These are phyloP conservation scores for Candida hungchunana DNA, from an alignment of 805 yeast species.

Conservation along the genomic window DNA sequence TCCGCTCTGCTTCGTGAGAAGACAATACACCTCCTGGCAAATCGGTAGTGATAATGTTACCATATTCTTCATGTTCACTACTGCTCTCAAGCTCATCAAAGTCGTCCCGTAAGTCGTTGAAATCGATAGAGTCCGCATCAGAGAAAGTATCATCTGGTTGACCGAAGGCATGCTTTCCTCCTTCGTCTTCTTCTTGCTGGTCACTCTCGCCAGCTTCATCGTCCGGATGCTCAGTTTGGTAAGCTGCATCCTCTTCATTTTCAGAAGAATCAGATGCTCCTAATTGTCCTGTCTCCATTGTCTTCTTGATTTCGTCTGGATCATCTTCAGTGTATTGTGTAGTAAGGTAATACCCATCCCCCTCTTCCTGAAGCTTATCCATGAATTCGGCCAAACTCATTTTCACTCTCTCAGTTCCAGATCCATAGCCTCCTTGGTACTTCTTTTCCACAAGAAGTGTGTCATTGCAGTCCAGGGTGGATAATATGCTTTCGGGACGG, in stretches of 20 bases:
- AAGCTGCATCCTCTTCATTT: neutral
- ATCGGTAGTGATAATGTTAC: conserved; percentile 12
- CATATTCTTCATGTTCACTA: conserved; percentile 17
- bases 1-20: conserved; percentile 32
- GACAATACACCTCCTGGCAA: conserved; percentile 27
- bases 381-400: conserved; percentile 50
- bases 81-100: conserved; percentile 39
- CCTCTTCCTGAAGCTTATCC: conserved; percentile 36
- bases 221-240: neutral
- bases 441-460: conserved; percentile 55
- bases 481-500: conserved; percentile 31
- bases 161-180: conserved; percentile 9
- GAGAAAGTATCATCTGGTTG: conserved; percentile 26
- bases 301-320: conserved; percentile 26
- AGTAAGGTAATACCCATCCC: conserved; percentile 56
- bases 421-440: conserved; percentile 61
- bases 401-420: conserved; percentile 50
- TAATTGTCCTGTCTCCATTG: conserved; percentile 20
- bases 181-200: conserved; percentile 19
- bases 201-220: conserved; percentile 7
- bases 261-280: neutral
- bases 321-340: conserved; percentile 60
- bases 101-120: conserved; percentile 45
- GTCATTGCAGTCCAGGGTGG: conserved; percentile 32
- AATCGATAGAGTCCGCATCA: conserved; percentile 39